Evolutionary conservation across 108 stramenopile species (phyloP).

Genomic region (Cyclotella atomus): DNA sequence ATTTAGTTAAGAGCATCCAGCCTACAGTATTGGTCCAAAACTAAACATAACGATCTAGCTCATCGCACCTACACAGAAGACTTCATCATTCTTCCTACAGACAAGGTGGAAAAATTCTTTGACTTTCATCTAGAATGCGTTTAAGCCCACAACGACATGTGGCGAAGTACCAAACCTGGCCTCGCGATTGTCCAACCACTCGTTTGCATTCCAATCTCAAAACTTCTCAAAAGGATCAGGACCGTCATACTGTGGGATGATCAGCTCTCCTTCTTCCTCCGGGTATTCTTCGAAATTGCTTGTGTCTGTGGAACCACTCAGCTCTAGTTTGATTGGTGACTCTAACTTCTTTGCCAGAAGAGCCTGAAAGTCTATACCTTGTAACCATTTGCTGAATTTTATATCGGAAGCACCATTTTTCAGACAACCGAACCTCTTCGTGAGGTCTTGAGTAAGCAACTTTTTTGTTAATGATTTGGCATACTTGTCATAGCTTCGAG

Average conservation of each 20-base stretch:
- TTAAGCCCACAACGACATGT: too few relatives aligned
- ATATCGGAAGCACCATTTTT: constrained; percentile 83
- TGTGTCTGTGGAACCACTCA: constrained; percentile 64
- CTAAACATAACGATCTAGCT: too few relatives aligned
- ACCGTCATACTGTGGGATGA: constrained; percentile 36
- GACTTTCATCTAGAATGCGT: too few relatives aligned
- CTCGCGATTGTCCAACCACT: neutral
- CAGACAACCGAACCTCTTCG: constrained; percentile 82
- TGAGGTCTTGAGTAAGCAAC: constrained; percentile 73
- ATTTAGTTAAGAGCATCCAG: too few relatives aligned
- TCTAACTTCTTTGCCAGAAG: constrained; percentile 56
- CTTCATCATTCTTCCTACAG: too few relatives aligned
- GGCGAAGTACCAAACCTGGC: too few relatives aligned
- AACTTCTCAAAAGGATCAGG: constrained; percentile 42
- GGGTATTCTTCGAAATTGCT: constrained; percentile 87
- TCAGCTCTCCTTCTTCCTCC: constrained; percentile 42
- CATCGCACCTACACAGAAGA: too few relatives aligned
- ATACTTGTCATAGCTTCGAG: constrained; percentile 70
- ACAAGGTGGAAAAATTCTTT: too few relatives aligned
- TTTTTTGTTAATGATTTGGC: constrained; percentile 85
- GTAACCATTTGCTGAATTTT: constrained; percentile 76
- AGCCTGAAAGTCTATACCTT: constrained; percentile 63
- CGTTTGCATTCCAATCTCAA: neutral
- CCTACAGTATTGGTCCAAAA: too few relatives aligned
- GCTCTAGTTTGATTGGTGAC: constrained; percentile 74